phyloP scores from a whole-genome alignment of 495 filamentous ascomycete genomes.

The Talaromyces nanjingensis region DNA sequence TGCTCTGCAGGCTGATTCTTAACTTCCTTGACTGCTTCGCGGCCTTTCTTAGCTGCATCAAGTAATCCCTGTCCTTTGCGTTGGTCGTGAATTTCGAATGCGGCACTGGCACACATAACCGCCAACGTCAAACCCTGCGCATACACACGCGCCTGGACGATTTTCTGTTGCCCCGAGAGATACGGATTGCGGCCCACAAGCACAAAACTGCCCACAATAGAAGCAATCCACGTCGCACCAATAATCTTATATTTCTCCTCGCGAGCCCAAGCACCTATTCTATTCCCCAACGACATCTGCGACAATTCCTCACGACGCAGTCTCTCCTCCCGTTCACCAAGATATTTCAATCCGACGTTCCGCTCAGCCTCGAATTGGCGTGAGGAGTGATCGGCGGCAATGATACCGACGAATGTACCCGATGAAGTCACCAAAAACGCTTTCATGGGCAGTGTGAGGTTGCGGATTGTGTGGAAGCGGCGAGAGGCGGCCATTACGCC shows the following conservation, averaged over 20 bases:
- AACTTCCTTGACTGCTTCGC: conserved; percentile 63
- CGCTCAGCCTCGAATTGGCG: conserved; percentile 63
- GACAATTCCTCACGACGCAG: conserved; percentile 37
- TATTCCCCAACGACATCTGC: conserved; percentile 49
- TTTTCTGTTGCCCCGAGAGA: conserved; percentile 73
- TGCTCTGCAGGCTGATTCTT: conserved; percentile 51
- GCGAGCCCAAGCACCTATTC: conserved; percentile 51
- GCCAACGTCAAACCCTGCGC: conserved; percentile 92
- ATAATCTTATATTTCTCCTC: conserved; percentile 90
- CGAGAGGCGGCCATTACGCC: conserved; percentile 55
- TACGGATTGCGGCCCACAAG: conserved; percentile 75
- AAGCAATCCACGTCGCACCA: conserved; percentile 71
- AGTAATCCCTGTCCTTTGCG: conserved; percentile 57
- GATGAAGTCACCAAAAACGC: conserved; percentile 81
- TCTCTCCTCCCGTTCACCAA: conserved; percentile 56
- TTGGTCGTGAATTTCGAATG: conserved; percentile 82
- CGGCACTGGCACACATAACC: conserved; percentile 80
- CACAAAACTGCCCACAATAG: conserved; percentile 69
- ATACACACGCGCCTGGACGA: conserved; percentile 96
- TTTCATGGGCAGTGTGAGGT: conserved; percentile 80
- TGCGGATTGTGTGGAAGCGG: conserved; percentile 66
- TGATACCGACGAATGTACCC: conserved; percentile 78
- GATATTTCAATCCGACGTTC: conserved; percentile 56
- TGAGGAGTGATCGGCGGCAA: conserved; percentile 74
- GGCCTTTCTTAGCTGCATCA: conserved; percentile 49